Percentiles rank a stretch among this genome's conserved stretches.
phyloP scores from a whole-genome alignment of 2,329 filamentous ascomycete genomes.

The Catunica adiposa region DNA sequence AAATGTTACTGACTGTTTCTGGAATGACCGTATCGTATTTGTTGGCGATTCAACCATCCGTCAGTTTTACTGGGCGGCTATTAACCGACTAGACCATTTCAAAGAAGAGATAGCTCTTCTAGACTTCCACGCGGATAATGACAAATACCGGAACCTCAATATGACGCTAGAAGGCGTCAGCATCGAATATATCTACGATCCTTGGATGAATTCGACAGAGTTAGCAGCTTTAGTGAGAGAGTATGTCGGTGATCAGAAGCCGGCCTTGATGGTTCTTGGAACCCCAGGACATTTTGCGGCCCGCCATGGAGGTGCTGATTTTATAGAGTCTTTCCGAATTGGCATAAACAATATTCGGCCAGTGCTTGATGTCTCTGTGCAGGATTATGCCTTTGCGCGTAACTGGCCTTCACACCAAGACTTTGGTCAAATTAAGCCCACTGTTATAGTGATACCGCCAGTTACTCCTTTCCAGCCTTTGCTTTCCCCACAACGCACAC shows the following conservation, averaged over 20 bases:
- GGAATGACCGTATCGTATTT: conserved; percentile 34
- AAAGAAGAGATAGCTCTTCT: conserved; percentile 23
- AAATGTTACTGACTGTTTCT: conserved; percentile 38
- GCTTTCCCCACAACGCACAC: conserved; percentile 32
- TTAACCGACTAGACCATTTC: conserved; percentile 29
- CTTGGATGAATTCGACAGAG: conserved; percentile 35
- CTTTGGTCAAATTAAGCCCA: conserved; percentile 15
- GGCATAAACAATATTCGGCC: conserved; percentile 30
- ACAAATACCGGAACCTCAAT: conserved; percentile 27
- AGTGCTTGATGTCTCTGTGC: conserved; percentile 19
- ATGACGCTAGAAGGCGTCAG: conserved; percentile 26
- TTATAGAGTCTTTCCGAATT: conserved; percentile 28
- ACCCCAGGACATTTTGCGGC: conserved; percentile 39
- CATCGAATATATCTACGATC: conserved; percentile 46
- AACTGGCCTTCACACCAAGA: conserved; percentile 5
- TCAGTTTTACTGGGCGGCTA: conserved; percentile 42
- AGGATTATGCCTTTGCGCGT: conserved; percentile 2
- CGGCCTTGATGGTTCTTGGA: conserved; percentile 35
- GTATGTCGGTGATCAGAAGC: conserved; percentile 16
- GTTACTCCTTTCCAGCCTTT: conserved; percentile 27
- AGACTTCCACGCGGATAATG: conserved; percentile 20
- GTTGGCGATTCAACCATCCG: conserved; percentile 44
- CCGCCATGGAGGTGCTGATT: conserved; percentile 30
- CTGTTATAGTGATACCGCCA: conserved; percentile 27
- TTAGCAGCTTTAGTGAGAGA: conserved; percentile 20